Base-by-base conservation (phyloP, 495 filamentous ascomycete species). In the Xylaria sp. region DNA sequence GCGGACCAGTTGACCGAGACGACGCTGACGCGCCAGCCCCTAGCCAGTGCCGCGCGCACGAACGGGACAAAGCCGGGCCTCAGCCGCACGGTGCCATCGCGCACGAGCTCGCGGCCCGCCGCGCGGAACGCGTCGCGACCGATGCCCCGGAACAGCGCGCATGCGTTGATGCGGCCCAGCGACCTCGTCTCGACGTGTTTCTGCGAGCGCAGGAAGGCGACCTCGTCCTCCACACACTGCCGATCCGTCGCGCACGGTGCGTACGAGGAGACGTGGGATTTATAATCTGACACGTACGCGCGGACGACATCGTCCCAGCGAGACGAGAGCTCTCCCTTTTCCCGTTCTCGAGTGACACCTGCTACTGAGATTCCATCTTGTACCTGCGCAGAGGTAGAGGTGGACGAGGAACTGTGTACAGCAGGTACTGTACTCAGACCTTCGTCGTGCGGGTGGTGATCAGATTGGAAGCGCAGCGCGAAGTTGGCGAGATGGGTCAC, bases 1-100 rank as follows among this genome's bases (percentile, higher is more conserved):
- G 73, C 52, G 5, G 80, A 82, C 83, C 83, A 85, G 55, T 86
- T 85, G 2, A 86, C 82, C 15, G 80, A 83, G 9, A 85, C 75
- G 4, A 86, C 73, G 29, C 74, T 77, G 61, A 82, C 73, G 40
- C 72, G 72, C 80, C 72, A 77, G 6, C 73, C 78, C 52, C 70
- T 48, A 6, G 48, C 33, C 6, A 66, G 2, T 31, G 71, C 72
- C 40, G 57, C 35, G 40, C 63, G 43, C 33, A 83, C 62, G 46
- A 86, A 79, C 21, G 67, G 65, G 43, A 19, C 50, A 57, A 85
- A 83, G 1, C 84, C 84, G 1, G 70, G 72, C 37, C 84, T 61
- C 0, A 85, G 65, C 29, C 9, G 61, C 4, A 85, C 76, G 17
- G 46, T 65, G 19, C 73, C 73, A 11, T 74, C 69, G 15, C 55